Conservation (phyloP, 306 rosid species). For the Cucumis sativus region Cucumber_9930_V3 NC_026660.2:1422001-1422500, state of each 20-base stretch:
- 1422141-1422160: conserved; percentile 8
- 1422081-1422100: background rate
- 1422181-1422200: conserved; percentile 37
- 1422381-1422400: background rate
- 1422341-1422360: background rate
- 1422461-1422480: background rate
- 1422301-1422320: background rate
- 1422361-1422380: background rate
- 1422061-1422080: background rate
- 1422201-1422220: conserved; percentile 23
- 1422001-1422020: conserved; percentile 17
- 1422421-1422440: background rate
- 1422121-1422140: conserved; percentile 20
- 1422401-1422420: background rate
- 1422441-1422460: background rate
- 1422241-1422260: conserved; percentile 44
- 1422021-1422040: conserved; percentile 17
- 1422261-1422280: conserved; percentile 73
- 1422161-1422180: conserved; percentile 31
- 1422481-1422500: background rate
- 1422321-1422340: background rate
- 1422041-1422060: background rate
- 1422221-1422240: conserved; percentile 52
- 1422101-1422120: background rate
- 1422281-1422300: conserved; percentile 55